Conservation (phyloP, 768 basidiomycete species). For the Agaricus subrufescens region DNA sequence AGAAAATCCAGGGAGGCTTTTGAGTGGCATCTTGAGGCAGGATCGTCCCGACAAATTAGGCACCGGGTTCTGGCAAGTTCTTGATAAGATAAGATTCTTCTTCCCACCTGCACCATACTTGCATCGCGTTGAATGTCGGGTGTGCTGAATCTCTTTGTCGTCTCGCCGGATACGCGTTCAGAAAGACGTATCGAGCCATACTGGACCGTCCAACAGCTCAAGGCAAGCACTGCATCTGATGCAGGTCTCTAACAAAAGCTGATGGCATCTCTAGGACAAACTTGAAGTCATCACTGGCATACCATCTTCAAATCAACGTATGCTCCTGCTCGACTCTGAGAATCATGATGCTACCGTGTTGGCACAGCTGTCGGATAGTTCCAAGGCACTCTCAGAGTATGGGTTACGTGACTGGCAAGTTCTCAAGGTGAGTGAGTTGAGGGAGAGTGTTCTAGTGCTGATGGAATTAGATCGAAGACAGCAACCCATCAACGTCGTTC, state of each 20-base stretch:
- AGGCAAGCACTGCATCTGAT: constrained; percentile 44
- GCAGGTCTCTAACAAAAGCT: not conserved
- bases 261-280: constrained; percentile 47
- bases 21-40: not conserved
- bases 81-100: not conserved
- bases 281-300: constrained; percentile 93
- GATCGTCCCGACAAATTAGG: too few species aligned
- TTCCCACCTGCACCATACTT: not conserved
- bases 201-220: constrained; percentile 72
- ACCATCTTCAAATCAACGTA: constrained; percentile 62
- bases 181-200: constrained; percentile 82
- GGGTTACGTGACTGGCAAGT: constrained; percentile 74
- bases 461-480: constrained; percentile 57
- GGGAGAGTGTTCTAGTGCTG: not conserved
- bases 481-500: constrained; percentile 67
- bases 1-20: not conserved
- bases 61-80: too few species aligned
- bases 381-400: constrained; percentile 68
- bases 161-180: constrained; percentile 85
- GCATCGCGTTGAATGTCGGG: constrained; percentile 17
- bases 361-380: constrained; percentile 60
- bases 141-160: constrained; percentile 65
- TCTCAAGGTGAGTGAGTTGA: constrained; percentile 54
- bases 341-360: constrained; percentile 40
- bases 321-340: constrained; percentile 60